Conservation (phyloP, 208 protist genomes). For the Acanthamoeba quina region DNA sequence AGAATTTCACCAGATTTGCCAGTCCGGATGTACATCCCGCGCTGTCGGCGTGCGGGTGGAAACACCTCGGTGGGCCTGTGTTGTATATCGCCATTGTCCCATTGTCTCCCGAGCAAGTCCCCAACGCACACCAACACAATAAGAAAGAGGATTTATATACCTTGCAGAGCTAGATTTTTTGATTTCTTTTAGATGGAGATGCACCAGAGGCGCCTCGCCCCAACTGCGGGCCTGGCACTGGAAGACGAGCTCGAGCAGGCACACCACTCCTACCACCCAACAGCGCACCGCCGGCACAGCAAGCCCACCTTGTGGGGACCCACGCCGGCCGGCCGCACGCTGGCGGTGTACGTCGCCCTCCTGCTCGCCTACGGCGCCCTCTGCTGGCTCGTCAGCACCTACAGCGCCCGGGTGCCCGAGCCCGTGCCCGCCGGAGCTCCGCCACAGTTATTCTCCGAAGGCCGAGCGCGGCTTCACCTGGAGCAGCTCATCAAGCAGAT, state of each 20-base stretch:
- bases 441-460: conserved; percentile 28
- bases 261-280: neutral
- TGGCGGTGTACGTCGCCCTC: conserved; percentile 11
- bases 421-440: conserved; percentile 30
- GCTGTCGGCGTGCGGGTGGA: too few relatives aligned
- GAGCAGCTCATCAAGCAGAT: conserved; percentile 47
- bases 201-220: neutral
- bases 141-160: too few relatives aligned
- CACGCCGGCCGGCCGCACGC: neutral
- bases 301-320: neutral
- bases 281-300: neutral
- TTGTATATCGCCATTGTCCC: too few relatives aligned
- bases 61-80: too few relatives aligned
- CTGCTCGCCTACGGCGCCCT: neutral
- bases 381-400: neutral
- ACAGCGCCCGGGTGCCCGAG: neutral
- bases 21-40: neutral
- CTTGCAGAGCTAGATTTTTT: too few relatives aligned
- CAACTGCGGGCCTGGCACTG: neutral
- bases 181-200: neutral
- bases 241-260: conserved; percentile 51
- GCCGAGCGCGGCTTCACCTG: conserved; percentile 6
- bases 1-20: neutral
- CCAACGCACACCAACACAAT: too few relatives aligned
- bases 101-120: too few relatives aligned